phyloP scores from a whole-genome alignment of 208 protist genomes.

The Acanthamoeba sp. region DNA sequence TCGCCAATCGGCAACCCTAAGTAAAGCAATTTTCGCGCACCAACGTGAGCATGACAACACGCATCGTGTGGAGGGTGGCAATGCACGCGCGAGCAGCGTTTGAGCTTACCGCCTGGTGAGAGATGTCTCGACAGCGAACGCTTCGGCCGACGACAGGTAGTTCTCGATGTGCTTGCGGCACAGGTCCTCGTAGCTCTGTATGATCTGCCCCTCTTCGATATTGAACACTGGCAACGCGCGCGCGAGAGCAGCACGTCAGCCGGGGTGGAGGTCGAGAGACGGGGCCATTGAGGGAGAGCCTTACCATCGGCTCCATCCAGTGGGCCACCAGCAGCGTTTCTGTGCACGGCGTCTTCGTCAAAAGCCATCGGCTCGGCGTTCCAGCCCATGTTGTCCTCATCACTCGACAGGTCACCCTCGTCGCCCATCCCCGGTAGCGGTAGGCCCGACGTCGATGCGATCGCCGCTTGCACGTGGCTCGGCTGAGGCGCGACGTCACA shows the following conservation, averaged over 20 bases:
- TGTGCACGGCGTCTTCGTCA: slow-evolving; percentile 58
- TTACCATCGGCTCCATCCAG: background rate
- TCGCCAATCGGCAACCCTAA: slow-evolving; percentile 80
- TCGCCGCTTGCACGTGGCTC: slow-evolving; percentile 40
- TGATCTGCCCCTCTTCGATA: background rate
- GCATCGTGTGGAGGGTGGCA: background rate
- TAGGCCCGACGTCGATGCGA: slow-evolving; percentile 47
- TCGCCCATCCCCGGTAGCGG: slow-evolving; percentile 16
- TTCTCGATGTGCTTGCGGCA: slow-evolving; percentile 77
- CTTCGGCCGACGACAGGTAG: slow-evolving; percentile 76
- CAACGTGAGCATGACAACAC: no score
- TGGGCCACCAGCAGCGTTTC: background rate
- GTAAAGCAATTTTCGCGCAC: background rate
- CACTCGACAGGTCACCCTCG: slow-evolving; percentile 35
- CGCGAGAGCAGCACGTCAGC: no score
- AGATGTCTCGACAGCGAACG: slow-evolving; percentile 65
- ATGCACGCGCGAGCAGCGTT: background rate
- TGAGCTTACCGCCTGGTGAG: background rate
- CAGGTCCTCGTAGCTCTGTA: slow-evolving; percentile 78
- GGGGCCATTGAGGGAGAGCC: background rate
- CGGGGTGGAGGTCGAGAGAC: no score
- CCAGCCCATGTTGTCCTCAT: slow-evolving; percentile 61
- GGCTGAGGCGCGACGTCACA: background rate
- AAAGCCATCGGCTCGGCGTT: slow-evolving; percentile 71
- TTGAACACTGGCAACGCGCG: background rate